Conservation (phyloP, 169 alveolate species). For the Cyclospora cayetanensis region DNA sequence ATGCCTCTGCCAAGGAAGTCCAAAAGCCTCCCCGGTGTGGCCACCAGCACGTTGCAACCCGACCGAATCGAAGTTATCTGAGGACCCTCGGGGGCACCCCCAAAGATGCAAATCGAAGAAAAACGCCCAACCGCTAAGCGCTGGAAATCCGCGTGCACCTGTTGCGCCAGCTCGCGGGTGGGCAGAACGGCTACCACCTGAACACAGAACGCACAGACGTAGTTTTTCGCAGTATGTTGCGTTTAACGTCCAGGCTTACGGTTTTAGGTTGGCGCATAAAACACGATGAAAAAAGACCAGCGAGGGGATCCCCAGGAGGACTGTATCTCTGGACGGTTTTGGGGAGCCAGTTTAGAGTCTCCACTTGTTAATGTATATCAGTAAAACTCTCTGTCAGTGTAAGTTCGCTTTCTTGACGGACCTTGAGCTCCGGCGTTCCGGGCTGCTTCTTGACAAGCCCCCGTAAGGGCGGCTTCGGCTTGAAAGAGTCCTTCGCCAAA, state of each 20-base stretch:
- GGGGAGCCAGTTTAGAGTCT: too few relatives aligned
- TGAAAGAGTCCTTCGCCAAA: background rate
- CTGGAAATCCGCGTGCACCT: slow-evolving; percentile 52
- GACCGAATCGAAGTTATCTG: background rate
- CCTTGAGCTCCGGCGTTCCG: background rate
- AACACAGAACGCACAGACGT: too few relatives aligned
- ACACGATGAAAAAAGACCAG: too few relatives aligned
- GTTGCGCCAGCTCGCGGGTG: slow-evolving; percentile 68
- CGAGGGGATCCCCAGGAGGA: too few relatives aligned
- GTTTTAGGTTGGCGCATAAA: too few relatives aligned
- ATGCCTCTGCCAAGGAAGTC: slow-evolving; percentile 25
- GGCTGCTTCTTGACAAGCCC: background rate
- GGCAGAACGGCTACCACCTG: slow-evolving; percentile 25
- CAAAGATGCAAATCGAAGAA: slow-evolving; percentile 11
- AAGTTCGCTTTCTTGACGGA: too few relatives aligned
- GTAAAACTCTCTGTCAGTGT: too few relatives aligned
- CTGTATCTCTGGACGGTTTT: too few relatives aligned
- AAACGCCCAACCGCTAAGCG: slow-evolving; percentile 6
- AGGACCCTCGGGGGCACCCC: slow-evolving; percentile 49
- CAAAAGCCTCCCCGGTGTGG: slow-evolving; percentile 43
- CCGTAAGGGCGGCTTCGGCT: background rate
- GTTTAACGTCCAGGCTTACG: too few relatives aligned
- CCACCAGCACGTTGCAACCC: slow-evolving; percentile 10
- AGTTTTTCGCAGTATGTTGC: too few relatives aligned
- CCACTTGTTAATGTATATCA: too few relatives aligned